Percentiles rank a stretch among this genome's conserved stretches.
Conservation (phyloP, 2,329 filamentous ascomycete species). For the Ceratocystis eucalypticola region DNA sequence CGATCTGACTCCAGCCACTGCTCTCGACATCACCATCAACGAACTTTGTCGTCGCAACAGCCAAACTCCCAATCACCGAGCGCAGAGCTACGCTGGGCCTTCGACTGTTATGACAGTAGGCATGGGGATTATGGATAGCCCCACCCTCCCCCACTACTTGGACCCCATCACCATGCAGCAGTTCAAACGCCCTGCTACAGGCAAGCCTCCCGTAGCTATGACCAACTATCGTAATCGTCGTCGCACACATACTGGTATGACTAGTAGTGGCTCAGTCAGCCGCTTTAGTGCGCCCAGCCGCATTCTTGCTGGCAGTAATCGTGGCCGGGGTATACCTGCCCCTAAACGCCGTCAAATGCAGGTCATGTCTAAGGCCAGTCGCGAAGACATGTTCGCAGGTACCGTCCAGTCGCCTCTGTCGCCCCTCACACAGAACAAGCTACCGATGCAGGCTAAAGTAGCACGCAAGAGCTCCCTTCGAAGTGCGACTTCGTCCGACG, state of each 20-base stretch:
- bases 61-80: slow-evolving; percentile 32
- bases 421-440: too few species aligned
- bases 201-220: slow-evolving; percentile 9
- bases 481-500: background rate
- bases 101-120: slow-evolving; percentile 7
- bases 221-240: slow-evolving; percentile 4
- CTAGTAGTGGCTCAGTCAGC: slow-evolving; percentile 13
- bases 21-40: slow-evolving; percentile 33
- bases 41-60: slow-evolving; percentile 47
- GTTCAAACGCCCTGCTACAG: background rate
- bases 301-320: background rate
- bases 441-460: background rate
- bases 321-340: background rate
- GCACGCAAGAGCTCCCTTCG: slow-evolving; percentile 5
- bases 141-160: slow-evolving; percentile 21
- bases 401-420: background rate
- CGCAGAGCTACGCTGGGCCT: slow-evolving; percentile 24
- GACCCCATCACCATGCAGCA: background rate
- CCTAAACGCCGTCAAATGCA: slow-evolving; percentile 12
- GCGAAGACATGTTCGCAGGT: slow-evolving; percentile 16
- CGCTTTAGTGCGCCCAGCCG: slow-evolving; percentile 9
- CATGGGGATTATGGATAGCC: slow-evolving; percentile 27
- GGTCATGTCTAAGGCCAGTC: slow-evolving; percentile 17
- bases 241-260: slow-evolving; percentile 13
- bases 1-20: slow-evolving; percentile 20